Evolutionary conservation across 2,329 filamentous ascomycete species (phyloP), one percentile per base, ranked within the genome.

Genomic region (Karstenula rhodostoma): DNA sequence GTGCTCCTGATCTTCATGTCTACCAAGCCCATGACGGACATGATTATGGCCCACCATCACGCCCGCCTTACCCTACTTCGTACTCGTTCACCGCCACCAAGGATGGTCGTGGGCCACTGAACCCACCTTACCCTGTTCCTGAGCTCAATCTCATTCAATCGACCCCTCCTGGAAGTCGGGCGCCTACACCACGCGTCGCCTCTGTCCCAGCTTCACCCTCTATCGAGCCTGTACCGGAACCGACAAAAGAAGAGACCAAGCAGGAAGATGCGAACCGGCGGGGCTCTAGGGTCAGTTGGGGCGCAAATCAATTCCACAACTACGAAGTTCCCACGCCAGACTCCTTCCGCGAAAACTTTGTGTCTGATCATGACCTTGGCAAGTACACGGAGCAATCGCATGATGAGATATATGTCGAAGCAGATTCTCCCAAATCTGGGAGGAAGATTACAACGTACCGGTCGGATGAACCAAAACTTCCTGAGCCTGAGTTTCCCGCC

Each of bases 81-180:
- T 80, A 80, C 61, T 70, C 70, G 1, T 79, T 80, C 50, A 78
- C 64, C 76, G 61, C 80, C 67, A 67, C 77, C 68, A 69, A 77
- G 73, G 75, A 83, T 59, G 78, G 79, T 19, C 74, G 76, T 19
- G 65, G 64, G 15, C 62, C 63, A n/a, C 58, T 61, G 12, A 56
- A 51, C 8, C 62, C 67, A 19, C 79, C 79, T 17, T 52, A 86
- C 12, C 73, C 77, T 19, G 81, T 88, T 22, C 86, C 86, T 6
- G 74, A 69, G n/a, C 77, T 89, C 17, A 85, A 84, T 46, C 75
- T 88, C 25, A 86, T 87, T 56, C 81, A 84, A 49, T 84, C 86
- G 2, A 88, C 86, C 7, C 86, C 86, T 19, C 86, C 86, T 22
- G 81, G 79, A 22, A 86, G 84, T 60, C 67, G 75, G 59, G 79